Conservation (phyloP, 2,329 filamentous ascomycete species). For the Aspergillus chevalieri region DNA sequence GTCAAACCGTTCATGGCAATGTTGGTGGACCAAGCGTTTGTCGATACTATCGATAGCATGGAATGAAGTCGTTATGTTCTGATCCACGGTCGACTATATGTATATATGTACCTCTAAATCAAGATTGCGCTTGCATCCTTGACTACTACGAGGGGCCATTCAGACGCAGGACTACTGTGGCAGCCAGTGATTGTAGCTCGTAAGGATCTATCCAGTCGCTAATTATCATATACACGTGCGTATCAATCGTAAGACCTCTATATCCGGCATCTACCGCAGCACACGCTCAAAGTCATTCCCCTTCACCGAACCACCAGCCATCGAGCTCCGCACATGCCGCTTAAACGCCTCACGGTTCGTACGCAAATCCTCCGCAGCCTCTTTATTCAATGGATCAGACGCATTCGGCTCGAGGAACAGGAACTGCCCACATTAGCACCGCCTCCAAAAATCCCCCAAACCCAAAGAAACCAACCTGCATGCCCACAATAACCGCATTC, state of each 20-base stretch:
- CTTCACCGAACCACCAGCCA: slow-evolving; percentile 73
- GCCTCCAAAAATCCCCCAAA: neutral
- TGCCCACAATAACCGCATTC: slow-evolving; percentile 90
- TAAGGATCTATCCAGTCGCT: slow-evolving; percentile 27
- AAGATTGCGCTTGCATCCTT: too few relatives aligned
- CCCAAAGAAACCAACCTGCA: slow-evolving; percentile 57
- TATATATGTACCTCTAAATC: too few relatives aligned
- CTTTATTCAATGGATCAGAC: slow-evolving; percentile 95
- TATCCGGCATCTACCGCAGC: slow-evolving; percentile 49
- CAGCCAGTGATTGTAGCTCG: neutral
- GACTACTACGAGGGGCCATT: too few relatives aligned
- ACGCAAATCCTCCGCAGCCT: slow-evolving; percentile 87
- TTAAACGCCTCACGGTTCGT: slow-evolving; percentile 82
- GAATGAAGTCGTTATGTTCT: neutral
- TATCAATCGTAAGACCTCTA: slow-evolving; percentile 1
- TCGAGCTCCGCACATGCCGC: slow-evolving; percentile 77
- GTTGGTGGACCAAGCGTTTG: neutral
- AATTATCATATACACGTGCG: slow-evolving; percentile 25
- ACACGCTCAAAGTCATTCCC: slow-evolving; percentile 73
- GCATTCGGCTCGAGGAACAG: slow-evolving; percentile 97
- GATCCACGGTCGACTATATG: neutral
- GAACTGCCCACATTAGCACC: slow-evolving; percentile 54
- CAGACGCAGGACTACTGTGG: neutral
- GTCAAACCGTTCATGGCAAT: too few relatives aligned
- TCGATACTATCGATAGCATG: neutral